These are phyloP conservation scores for Beauveria pseudobassiana DNA, from an alignment of 2,329 filamentous ascomycete species.

Conservation along the genomic window DNA sequence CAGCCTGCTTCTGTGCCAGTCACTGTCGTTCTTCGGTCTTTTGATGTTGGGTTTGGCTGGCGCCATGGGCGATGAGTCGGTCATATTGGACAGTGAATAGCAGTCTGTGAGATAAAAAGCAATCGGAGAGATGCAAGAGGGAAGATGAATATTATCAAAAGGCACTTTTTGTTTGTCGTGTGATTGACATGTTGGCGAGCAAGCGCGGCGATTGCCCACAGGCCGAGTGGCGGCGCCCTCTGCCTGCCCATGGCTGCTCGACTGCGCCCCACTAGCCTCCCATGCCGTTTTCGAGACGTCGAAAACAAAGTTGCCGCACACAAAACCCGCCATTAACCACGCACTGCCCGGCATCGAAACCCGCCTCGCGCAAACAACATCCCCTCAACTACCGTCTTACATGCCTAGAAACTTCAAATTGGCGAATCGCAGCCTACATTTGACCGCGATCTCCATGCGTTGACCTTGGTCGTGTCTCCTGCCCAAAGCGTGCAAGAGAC, in stretches of 20 bases:
- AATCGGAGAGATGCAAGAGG: not conserved
- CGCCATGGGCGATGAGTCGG: constrained; percentile 13
- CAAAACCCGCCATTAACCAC: not conserved
- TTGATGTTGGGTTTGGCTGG: constrained; percentile 23
- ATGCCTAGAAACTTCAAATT: not conserved
- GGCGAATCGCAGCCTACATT: not conserved
- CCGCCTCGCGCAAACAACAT: not conserved
- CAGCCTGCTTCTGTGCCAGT: constrained; percentile 30
- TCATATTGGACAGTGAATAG: not conserved
- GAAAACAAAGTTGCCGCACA: not conserved
- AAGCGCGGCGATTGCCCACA: not conserved
- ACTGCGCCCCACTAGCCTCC: not conserved
- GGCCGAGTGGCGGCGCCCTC: not conserved
- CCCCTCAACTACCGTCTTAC: not conserved
- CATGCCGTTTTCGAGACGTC: not conserved
- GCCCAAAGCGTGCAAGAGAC: constrained; percentile 10
- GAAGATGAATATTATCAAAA: not conserved
- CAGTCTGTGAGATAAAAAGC: too few relatives aligned
- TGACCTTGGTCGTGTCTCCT: constrained; percentile 9
- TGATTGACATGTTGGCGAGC: not conserved
- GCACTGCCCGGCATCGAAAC: not conserved
- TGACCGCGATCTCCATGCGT: constrained; percentile 2
- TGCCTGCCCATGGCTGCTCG: not conserved
- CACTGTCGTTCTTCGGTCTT: constrained; percentile 37
- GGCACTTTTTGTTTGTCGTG: not conserved